These are phyloP conservation scores for Acacia melanoxylon DNA, from an alignment of 306 rosid genomes.

Conservation along the genomic window DNA sequence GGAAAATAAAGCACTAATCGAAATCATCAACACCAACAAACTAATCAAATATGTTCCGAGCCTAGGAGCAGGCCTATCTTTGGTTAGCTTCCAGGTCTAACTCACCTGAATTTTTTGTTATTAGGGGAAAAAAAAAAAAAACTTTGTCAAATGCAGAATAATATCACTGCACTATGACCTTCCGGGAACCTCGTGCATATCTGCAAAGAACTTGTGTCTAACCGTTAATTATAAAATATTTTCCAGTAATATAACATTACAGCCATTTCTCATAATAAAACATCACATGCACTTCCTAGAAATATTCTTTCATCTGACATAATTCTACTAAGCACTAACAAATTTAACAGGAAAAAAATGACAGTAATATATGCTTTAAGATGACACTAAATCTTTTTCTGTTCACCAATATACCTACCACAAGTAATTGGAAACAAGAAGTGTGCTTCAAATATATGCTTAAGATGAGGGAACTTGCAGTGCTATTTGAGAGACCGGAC, in stretches of 20 bases:
- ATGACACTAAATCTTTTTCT: background rate
- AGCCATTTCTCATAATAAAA: background rate
- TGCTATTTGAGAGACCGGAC: slow-evolving; percentile 54
- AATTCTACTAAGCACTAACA: background rate
- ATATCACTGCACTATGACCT: slow-evolving; percentile 8
- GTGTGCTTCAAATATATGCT: background rate
- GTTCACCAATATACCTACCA: background rate
- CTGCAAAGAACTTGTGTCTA: background rate
- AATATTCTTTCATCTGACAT: background rate
- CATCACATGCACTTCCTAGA: background rate
- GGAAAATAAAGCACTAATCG: background rate
- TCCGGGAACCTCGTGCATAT: background rate
- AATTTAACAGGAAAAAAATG: background rate
- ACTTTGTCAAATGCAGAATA: slow-evolving; percentile 15
- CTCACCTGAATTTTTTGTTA: too few relatives aligned
- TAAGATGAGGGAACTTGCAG: slow-evolving; percentile 5
- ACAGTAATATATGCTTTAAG: background rate
- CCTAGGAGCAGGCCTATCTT: too few relatives aligned
- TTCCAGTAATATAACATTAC: background rate
- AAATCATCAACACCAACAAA: background rate
- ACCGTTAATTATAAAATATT: background rate
- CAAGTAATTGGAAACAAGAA: slow-evolving; percentile 8
- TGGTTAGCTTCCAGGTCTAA: too few relatives aligned
- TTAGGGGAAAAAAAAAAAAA: too few relatives aligned
- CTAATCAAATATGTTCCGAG: background rate